These are phyloP conservation scores for Vickermania ingenoplastis DNA, from an alignment of 208 protist species.

Conservation along the genomic window DNA sequence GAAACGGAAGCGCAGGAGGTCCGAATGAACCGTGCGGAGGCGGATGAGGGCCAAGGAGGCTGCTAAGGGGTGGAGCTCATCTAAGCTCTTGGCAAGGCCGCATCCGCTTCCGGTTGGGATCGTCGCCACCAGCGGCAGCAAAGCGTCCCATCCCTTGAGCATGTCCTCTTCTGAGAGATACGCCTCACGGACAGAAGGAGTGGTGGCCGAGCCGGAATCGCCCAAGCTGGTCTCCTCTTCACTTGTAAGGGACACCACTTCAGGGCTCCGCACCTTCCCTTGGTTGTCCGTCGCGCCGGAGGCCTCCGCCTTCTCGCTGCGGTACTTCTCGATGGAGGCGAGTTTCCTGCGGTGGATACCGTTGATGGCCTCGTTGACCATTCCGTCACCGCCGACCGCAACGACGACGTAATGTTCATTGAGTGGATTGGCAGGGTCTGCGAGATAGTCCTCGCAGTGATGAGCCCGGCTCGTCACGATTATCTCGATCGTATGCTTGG, in stretches of 20 bases:
- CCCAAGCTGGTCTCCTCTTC: conserved; percentile 6
- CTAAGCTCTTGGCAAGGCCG: conserved; percentile 71
- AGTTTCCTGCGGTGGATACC: conserved; percentile 55
- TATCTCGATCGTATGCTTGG: conserved; percentile 42
- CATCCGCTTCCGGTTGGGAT: conserved; percentile 76
- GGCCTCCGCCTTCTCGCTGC: conserved; percentile 5
- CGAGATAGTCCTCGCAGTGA: conserved; percentile 77
- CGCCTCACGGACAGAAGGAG: not conserved
- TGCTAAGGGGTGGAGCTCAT: conserved; percentile 28
- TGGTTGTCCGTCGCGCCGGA: not conserved
- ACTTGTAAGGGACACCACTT: not conserved
- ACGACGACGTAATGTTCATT: conserved; percentile 40
- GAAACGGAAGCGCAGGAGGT: conserved; percentile 57
- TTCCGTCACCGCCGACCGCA: conserved; percentile 71
- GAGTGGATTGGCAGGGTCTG: conserved; percentile 47
- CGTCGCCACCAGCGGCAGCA: conserved; percentile 61
- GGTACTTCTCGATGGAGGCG: conserved; percentile 15
- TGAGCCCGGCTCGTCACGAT: conserved; percentile 48
- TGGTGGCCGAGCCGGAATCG: not conserved
- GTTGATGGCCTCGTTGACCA: conserved; percentile 76
- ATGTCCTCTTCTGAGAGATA: conserved; percentile 7
- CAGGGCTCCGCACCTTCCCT: conserved; percentile 4
- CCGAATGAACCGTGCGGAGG: conserved; percentile 38
- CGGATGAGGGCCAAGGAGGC: conserved; percentile 62
- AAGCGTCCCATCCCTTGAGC: conserved; percentile 22